Base-by-base conservation (phyloP, 2,329 filamentous ascomycete species). In the Aspergillus quadrilineatus region DNA sequence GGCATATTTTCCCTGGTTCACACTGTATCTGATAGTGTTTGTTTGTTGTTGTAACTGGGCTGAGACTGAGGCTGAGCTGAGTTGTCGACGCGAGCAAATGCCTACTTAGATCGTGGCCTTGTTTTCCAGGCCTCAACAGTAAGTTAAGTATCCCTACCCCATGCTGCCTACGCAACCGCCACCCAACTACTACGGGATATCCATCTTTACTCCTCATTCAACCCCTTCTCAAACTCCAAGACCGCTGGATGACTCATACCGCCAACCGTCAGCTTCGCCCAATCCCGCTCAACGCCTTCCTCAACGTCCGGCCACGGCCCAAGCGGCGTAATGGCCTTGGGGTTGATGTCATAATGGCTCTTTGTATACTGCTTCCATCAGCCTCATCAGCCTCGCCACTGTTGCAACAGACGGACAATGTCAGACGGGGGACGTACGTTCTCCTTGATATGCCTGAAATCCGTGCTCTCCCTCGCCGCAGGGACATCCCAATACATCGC, bases 391-490 rank as follows among this genome's bases (percentile, higher is more conserved):
- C 36, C 36, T 10, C 5, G 4, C 32, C 32, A 14, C 12, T 14
- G 4, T 14, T 2, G 32, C 12, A 36, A 36, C 9, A 36, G 26
- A 28, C 26, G 22, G 22, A 22, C 22, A 34, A 7, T 34, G 9
- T 36, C 32, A 10, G 32, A 14, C 2, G 32, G 32, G 32, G 32
- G 32, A 52, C 57, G 41, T 17, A 60, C 58, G 41, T 85, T 87
- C 67, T 89, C 85, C 71, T 88, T 89, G 67, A 88, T 88, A 64
- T 89, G 85, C 59, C 72, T 80, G 61, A 88, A 88, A 59, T 88
- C 76, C 0, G 85, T 88, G 14, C 82, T 85, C 62, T 83, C 81
- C 56, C 69, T 77, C 59, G 84, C 85, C 0, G 79, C 82, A 15
- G 71, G 64, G 1, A 81, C 75, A 56, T 82, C 79, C 78, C 81